Base-by-base conservation (phyloP, 441 rosid genomes). In the Capsella rubella region DNA sequence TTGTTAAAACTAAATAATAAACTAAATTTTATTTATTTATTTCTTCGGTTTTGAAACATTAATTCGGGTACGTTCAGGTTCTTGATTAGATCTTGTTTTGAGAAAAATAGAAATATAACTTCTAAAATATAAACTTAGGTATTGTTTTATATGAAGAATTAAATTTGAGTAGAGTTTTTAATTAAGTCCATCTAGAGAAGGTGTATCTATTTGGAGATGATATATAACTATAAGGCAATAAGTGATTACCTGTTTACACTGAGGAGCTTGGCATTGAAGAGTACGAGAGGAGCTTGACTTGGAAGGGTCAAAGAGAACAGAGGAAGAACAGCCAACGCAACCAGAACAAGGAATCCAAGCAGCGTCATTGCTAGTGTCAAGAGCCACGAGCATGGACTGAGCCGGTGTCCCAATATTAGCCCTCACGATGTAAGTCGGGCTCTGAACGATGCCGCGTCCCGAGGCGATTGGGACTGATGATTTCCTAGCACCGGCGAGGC, bases 321-420 rank as follows among this genome's bases (percentile, higher is more conserved):
- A 58, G 49, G 93, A 82, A 43, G 92, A 78, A 80, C 97, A 94
- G 11, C 99, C 99, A 61, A 77, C 83, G 64, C 99, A 94, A 52
- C 95, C 97, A 14, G 77, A 68, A 71, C 97, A 90, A 31, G 99
- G 97, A 16, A 94, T 39, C 97, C 91, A 94, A 39, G 97, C 89
- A 69, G 85, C 89, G 59, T 94, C 99, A 54, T 79, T 89, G 85
- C 97, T 92, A 21, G 87, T 95, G 74, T 95, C 99, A 83, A 95
- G 69, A 59, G 97, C 97, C 85, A 92, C 75, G 43, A 92, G 91
- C 87, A 94, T 29, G 72, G 90, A 63, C 72, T 94, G 97, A 6
- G 95, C 80, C 0, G 99, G 99, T 7, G 95, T 89, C 35, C 99
- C 97, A 13, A 94, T 78, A 18, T 85, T 83, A 52, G 87, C 88